phyloP scores from a whole-genome alignment of 2,329 filamentous ascomycete species.

The Paracorniculantispora psalliotae region DNA sequence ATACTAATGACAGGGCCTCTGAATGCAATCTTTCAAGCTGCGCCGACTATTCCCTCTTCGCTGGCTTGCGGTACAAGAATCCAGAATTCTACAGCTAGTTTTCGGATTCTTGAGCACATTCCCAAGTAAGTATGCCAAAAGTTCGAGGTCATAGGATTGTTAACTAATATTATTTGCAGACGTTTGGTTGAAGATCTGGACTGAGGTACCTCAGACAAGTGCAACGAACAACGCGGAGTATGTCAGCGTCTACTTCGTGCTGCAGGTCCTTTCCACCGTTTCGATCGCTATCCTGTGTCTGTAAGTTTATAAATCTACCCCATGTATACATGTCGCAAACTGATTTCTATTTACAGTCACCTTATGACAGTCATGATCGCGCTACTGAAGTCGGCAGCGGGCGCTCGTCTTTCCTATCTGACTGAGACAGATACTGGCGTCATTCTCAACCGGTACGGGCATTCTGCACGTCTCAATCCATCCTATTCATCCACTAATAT shows the following conservation, averaged over 20 bases:
- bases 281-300: neutral
- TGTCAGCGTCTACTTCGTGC: neutral
- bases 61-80: neutral
- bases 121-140: neutral
- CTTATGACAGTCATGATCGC: neutral
- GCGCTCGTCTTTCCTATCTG: neutral
- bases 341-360: neutral
- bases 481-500: neutral
- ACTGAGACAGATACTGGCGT: neutral
- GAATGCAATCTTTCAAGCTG: neutral
- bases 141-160: neutral
- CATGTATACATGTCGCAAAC: neutral
- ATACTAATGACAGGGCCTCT: neutral
- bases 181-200: neutral
- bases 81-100: neutral
- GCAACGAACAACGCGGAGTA: neutral
- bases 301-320: neutral
- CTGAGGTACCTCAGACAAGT: neutral
- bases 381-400: too few species aligned
- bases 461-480: neutral
- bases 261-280: neutral
- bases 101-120: neutral
- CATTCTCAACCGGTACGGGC: neutral
- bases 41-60: neutral
- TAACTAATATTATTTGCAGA: neutral